A percentile compares a stretch with the other conserved stretches of the same genome.
phyloP scores from a whole-genome alignment of 345 rosid species.

The Citrus sinensis region DVS_A1.0 CM039162.1:29752501-29753000 shows the following conservation, averaged over 20 bases:
- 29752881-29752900: background rate
- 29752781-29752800: background rate
- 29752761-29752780: background rate
- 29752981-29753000: no score
- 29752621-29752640: constrained; percentile 40
- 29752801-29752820: background rate
- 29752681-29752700: constrained; percentile 58
- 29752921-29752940: background rate
- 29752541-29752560: constrained; percentile 35
- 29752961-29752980: background rate
- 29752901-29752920: background rate
- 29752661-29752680: constrained; percentile 45
- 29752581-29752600: constrained; percentile 49
- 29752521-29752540: constrained; percentile 20
- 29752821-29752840: background rate
- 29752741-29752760: constrained; percentile 19
- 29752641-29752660: constrained; percentile 45
- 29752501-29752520: constrained; percentile 26
- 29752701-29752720: constrained; percentile 42
- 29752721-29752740: constrained; percentile 44
- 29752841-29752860: background rate
- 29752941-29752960: background rate
- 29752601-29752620: constrained; percentile 47
- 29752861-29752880: background rate
- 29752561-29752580: constrained; percentile 47